Evolutionary conservation across 371 early-diverging fungal genomes (phyloP).

Genomic region (Circinella minor): DNA sequence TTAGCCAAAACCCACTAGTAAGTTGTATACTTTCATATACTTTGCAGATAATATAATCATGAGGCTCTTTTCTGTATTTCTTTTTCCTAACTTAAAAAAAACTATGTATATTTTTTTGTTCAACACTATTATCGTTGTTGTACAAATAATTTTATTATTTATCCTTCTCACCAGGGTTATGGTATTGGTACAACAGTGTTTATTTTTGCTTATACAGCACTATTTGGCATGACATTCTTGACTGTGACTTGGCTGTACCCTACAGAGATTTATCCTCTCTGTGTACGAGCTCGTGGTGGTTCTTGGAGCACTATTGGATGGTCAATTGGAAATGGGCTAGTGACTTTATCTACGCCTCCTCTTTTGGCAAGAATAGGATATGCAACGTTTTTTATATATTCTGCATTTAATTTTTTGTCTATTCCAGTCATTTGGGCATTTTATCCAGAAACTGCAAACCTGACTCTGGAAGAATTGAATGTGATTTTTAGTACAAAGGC

Average conservation of each 20-base stretch:
- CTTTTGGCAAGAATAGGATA: constrained; percentile 40
- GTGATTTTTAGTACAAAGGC: constrained; percentile 42
- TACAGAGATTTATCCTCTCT: constrained; percentile 39
- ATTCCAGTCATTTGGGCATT: constrained; percentile 39
- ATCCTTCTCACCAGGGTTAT: constrained; percentile 13
- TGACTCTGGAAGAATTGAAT: constrained; percentile 44
- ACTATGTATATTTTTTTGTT: neutral
- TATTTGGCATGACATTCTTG: constrained; percentile 49
- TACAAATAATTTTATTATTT: too few relatives aligned
- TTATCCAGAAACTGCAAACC: constrained; percentile 41
- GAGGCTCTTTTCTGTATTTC: neutral
- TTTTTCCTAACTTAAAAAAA: neutral
- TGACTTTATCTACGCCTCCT: constrained; percentile 45
- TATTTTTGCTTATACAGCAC: constrained; percentile 39
- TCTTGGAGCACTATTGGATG: constrained; percentile 47
- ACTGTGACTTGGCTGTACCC: constrained; percentile 50
- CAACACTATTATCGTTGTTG: neutral
- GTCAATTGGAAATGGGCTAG: constrained; percentile 44
- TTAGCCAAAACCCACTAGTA: constrained; percentile 25
- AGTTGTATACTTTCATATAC: neutral
- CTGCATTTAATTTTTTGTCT: constrained; percentile 35
- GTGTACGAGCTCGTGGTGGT: constrained; percentile 47
- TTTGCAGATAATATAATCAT: neutral
- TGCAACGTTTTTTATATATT: constrained; percentile 44
- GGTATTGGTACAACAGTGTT: constrained; percentile 46